A percentile compares a stretch with the other conserved stretches of the same genome.
phyloP scores from a whole-genome alignment of 2,329 filamentous ascomycete species.

The Fusarium subtropicale region DNA sequence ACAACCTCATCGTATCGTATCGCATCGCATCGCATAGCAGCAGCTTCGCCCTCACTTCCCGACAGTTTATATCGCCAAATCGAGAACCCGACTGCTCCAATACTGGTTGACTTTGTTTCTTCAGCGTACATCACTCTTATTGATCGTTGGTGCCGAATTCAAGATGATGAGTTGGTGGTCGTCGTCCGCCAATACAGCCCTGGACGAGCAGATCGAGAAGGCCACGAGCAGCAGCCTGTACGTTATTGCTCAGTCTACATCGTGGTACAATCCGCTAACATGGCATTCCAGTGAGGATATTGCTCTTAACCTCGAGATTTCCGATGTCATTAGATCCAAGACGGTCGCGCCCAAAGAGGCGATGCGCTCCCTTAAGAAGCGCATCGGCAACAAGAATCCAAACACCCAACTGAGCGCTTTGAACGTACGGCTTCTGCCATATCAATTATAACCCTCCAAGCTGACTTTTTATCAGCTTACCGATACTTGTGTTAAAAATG shows the following conservation, averaged over 20 bases:
- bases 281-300: slow-evolving; percentile 81
- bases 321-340: slow-evolving; percentile 96
- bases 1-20: slow-evolving; percentile 16
- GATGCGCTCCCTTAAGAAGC: slow-evolving; percentile 93
- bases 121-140: not conserved
- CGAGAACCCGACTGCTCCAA: not conserved
- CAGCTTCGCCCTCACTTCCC: slow-evolving; percentile 22
- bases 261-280: slow-evolving; percentile 22
- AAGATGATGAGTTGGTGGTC: slow-evolving; percentile 95
- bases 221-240: slow-evolving; percentile 95
- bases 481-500: slow-evolving; percentile 99
- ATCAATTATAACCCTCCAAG: not conserved
- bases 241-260: slow-evolving; percentile 29
- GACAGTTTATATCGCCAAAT: slow-evolving; percentile 9
- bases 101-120: not conserved
- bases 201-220: slow-evolving; percentile 97
- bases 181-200: slow-evolving; percentile 85
- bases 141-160: slow-evolving; percentile 30
- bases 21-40: slow-evolving; percentile 4
- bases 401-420: slow-evolving; percentile 96
- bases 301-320: slow-evolving; percentile 96
- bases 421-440: slow-evolving; percentile 68
- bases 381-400: slow-evolving; percentile 97
- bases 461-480: slow-evolving; percentile 71
- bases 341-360: slow-evolving; percentile 97